Evolutionary conservation across 2,329 filamentous ascomycete genomes (phyloP).

Genomic region (Sarocladium oryzae): DNA sequence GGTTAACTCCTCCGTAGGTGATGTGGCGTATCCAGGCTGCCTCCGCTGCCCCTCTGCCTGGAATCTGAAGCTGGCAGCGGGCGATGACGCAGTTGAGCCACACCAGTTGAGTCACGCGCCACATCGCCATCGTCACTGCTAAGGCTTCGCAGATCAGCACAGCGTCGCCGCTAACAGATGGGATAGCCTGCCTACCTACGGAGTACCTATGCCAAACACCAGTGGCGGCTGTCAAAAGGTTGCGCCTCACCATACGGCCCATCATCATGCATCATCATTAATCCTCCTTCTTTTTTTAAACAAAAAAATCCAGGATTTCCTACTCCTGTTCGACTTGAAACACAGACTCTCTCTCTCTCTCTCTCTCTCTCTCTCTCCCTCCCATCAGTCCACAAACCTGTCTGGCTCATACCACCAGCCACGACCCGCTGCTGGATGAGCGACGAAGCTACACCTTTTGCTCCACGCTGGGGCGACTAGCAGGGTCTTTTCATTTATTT

Average conservation of each 20-base stretch:
- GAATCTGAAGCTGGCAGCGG: too few relatives aligned
- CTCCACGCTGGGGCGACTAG: conserved; percentile 5
- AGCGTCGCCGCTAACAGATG: not conserved
- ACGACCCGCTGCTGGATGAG: not conserved
- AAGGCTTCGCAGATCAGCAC: not conserved
- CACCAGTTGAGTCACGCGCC: conserved; percentile 6
- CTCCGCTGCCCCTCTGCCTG: too few relatives aligned
- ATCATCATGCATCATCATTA: not conserved
- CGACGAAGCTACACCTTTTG: not conserved
- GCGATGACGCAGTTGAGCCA: conserved; percentile 9
- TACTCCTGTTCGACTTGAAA: too few relatives aligned
- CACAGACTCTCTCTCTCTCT: not conserved
- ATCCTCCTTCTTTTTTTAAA: not conserved
- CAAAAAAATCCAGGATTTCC: too few relatives aligned
- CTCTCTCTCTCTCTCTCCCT: not conserved
- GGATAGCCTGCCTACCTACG: too few relatives aligned
- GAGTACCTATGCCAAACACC: not conserved
- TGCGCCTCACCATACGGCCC: too few relatives aligned
- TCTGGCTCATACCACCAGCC: not conserved
- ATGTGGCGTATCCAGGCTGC: not conserved
- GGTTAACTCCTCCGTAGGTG: too few relatives aligned
- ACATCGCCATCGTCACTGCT: conserved; percentile 3
- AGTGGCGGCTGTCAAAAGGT: too few relatives aligned
- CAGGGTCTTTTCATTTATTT: conserved; percentile 1
- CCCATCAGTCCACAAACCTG: too few relatives aligned